phyloP scores from a whole-genome alignment of 257 asterid species.

The Voacanga thouarsii region DNA sequence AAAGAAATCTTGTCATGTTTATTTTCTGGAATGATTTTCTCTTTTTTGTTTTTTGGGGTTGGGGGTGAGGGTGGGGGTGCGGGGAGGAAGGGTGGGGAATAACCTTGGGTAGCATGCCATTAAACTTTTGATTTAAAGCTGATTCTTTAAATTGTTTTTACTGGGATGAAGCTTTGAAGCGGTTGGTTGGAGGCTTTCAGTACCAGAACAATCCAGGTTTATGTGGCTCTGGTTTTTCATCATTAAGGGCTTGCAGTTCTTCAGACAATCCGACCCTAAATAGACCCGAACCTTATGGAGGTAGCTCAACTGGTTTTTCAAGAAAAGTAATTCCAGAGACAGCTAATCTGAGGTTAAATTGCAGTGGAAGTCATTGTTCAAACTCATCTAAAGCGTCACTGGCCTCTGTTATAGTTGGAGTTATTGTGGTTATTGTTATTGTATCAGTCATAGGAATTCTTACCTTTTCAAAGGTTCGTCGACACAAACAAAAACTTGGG shows the following conservation, averaged over 20 bases:
- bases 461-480: constrained; percentile 41
- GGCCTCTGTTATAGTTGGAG: constrained; percentile 60
- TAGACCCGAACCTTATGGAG: constrained; percentile 63
- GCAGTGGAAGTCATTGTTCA: constrained; percentile 53
- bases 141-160: constrained; percentile 10
- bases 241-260: constrained; percentile 49
- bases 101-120: neutral
- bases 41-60: neutral
- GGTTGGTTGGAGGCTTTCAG: constrained; percentile 65
- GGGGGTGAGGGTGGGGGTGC: neutral
- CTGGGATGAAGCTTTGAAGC: constrained; percentile 68
- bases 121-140: neutral
- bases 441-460: constrained; percentile 43
- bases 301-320: constrained; percentile 39
- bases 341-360: constrained; percentile 66
- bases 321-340: constrained; percentile 75
- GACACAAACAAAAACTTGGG: constrained; percentile 61
- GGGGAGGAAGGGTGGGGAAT: no score
- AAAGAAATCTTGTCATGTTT: neutral
- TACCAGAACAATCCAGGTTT: constrained; percentile 67
- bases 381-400: constrained; percentile 49
- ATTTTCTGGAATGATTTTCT: neutral
- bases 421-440: constrained; percentile 37
- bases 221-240: constrained; percentile 71
- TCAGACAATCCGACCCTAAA: constrained; percentile 37